Evolutionary conservation across 2,329 filamentous ascomycete genomes (phyloP), one percentile per base, ranked within the genome.

Genomic region (Ambrosiella cleistominuta): DNA sequence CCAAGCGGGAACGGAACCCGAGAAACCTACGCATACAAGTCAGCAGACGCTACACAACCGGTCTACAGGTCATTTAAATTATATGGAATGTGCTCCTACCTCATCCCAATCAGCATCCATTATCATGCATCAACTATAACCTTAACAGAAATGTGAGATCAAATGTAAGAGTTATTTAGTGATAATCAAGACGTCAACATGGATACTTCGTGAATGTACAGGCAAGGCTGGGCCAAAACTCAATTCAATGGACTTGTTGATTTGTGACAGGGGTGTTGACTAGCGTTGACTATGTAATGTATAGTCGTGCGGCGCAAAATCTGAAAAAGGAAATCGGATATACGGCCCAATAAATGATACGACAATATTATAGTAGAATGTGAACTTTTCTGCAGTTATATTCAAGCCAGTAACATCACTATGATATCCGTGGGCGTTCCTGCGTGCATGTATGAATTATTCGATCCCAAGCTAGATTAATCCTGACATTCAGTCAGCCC

Each of bases 1-100:
- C 81, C 83, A 66, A 86, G 82, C 69, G 88, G 87, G 71, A 94
- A 81, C 68, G 82, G 79, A 71, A 93, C 82, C 70, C 88, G 85
- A 70, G 82, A 81, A 70, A 95, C 81, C 85, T 95, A 60, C 19
- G 11, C 3, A 57, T 38, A 35, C 13, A 17, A 39, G 36, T 40
- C n/a, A 50, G 45, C 51, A 27, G n/a, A 44, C n/a, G 13, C 19
- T n/a, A 19, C 7, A 17, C 44, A 17, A 15, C 44, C 44, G 5
- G 44, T 19, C 7, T 19, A 36, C 6, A 54, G 13, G 12, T 51
- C 13, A 51, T 19, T 27, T 13, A 13, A 9, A 42, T 15, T 11
- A 19, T 27, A 11, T 37, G 56, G 42, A 19, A 58, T 17, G 54
- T 45, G n/a, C 51, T 55, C 76, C 66, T 70, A 79, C 80, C 76